Evolutionary conservation across 164 flowering plant species (phyloP), one percentile per base, ranked within the genome.

Genomic region (Chimonanthus praecox): DNA sequence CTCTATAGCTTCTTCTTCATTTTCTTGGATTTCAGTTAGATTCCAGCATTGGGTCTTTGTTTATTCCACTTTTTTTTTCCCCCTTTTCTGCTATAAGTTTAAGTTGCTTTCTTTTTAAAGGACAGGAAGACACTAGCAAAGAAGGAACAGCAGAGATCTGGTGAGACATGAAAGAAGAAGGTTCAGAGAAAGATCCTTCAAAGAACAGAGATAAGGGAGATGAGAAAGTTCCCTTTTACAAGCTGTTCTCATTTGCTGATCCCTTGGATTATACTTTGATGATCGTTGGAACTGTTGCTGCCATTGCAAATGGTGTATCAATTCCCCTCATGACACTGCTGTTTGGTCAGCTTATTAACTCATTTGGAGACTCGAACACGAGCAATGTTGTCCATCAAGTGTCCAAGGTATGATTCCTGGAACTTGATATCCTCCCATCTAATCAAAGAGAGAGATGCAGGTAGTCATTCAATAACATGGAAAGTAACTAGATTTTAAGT

Each of bases 261-360:
- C 10, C 72, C 10, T 48, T 47, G 10, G 82, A 80, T 62, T 44
- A 68, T 15, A 50, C 33, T 47, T 21, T 80, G 64, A 77, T 80
- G 83, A 58, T 69, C 43, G 7, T 74, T 6, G 92, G 92, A 3
- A 75, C 83, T 64, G 61, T 87, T 43, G 74, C 71, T 48, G 86
- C 88, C 54, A 47, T 81, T 51, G 88, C 76, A 71, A 87, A 78
- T 76, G 90, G 92, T 45, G 9, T 78, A 0, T 71, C 71, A 44
- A 21, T 79, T 79, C 90, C 92, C 4, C 68, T 85, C 3, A 78
- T 85, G 88, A 79, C 87, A 7, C 1, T 87, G 18, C n/a, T 87
- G 45, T 76, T 86, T 71, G 88, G 88, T 66, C 46, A 79, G 44
- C 7, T 82, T 8, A 64, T 84, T 7, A 47, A 87, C 64, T 58